phyloP scores from a whole-genome alignment of 257 asterid species.

The Thymus mandschuricus region DNA sequence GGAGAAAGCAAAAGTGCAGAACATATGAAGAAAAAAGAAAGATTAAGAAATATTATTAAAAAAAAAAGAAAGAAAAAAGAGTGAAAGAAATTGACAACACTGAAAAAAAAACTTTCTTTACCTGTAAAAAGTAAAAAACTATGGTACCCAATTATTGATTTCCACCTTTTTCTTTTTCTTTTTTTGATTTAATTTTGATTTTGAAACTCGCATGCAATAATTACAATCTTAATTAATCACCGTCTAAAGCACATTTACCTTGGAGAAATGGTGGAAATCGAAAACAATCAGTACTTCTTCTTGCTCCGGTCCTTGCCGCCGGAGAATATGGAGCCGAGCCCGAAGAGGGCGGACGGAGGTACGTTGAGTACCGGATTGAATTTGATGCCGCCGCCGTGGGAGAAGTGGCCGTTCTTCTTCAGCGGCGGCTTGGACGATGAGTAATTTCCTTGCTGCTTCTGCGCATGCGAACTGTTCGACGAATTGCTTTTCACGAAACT shows the following conservation, averaged over 20 bases:
- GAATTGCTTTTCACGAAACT: slow-evolving; percentile 37
- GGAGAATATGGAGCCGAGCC: slow-evolving; percentile 71
- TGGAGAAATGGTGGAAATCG: background rate
- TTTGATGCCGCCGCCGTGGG: slow-evolving; percentile 53
- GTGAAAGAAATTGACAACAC: slow-evolving; percentile 19
- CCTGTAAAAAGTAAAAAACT: slow-evolving; percentile 12
- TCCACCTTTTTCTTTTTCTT: background rate
- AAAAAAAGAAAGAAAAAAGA: too few species aligned
- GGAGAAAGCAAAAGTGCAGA: slow-evolving; percentile 23
- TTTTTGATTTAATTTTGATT: background rate
- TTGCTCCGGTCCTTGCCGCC: slow-evolving; percentile 63
- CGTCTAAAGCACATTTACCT: slow-evolving; percentile 12
- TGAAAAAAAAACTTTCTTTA: background rate
- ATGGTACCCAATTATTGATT: background rate
- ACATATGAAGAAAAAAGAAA: background rate
- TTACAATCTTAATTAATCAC: slow-evolving; percentile 11
- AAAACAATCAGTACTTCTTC: slow-evolving; percentile 52
- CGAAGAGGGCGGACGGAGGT: slow-evolving; percentile 67
- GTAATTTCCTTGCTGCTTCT: slow-evolving; percentile 35
- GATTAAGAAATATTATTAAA: too few species aligned
- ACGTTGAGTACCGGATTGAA: slow-evolving; percentile 72
- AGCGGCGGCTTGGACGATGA: slow-evolving; percentile 64
- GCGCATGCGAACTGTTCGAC: slow-evolving; percentile 26
- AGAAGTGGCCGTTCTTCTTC: slow-evolving; percentile 59
- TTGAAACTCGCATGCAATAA: slow-evolving; percentile 24